Percentiles rank a stretch among this genome's conserved stretches.
phyloP scores from a whole-genome alignment of 768 basidiomycete species.

The Naganishia randhawae region DNA sequence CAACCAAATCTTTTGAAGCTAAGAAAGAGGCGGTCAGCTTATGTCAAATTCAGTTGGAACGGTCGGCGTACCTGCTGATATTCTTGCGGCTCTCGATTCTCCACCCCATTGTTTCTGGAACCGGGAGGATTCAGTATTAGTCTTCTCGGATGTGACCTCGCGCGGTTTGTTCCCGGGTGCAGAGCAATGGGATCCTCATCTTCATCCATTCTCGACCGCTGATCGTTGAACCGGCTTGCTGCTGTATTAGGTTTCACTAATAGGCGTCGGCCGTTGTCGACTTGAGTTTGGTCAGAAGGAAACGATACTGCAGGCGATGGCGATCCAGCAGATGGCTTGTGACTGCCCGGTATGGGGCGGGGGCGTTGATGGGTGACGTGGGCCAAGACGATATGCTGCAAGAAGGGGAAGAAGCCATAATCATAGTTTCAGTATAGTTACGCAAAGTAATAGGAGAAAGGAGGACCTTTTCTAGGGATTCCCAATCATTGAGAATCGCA shows the following conservation, averaged over 20 bases:
- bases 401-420: not conserved
- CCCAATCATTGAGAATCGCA: constrained; percentile 6
- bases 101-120: not conserved
- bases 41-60: no score
- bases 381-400: not conserved
- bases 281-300: not conserved
- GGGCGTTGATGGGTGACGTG: constrained; percentile 11
- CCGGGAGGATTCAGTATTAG: not conserved
- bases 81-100: not conserved
- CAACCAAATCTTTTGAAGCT: constrained; percentile 19
- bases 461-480: constrained; percentile 8
- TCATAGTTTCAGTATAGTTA: not conserved
- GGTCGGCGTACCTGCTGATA: not conserved
- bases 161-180: not conserved
- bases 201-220: not conserved
- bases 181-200: constrained; percentile 12
- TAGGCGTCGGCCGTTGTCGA: not conserved
- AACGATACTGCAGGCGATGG: not conserved
- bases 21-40: not conserved
- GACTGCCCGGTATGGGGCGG: not conserved
- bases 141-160: not conserved
- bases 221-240: not conserved
- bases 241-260: no score
- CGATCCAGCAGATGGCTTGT: not conserved
- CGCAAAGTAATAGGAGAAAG: not conserved